Evolutionary conservation across 208 protist species (phyloP).

Genomic region (Jaenimonas drosophilae): DNA sequence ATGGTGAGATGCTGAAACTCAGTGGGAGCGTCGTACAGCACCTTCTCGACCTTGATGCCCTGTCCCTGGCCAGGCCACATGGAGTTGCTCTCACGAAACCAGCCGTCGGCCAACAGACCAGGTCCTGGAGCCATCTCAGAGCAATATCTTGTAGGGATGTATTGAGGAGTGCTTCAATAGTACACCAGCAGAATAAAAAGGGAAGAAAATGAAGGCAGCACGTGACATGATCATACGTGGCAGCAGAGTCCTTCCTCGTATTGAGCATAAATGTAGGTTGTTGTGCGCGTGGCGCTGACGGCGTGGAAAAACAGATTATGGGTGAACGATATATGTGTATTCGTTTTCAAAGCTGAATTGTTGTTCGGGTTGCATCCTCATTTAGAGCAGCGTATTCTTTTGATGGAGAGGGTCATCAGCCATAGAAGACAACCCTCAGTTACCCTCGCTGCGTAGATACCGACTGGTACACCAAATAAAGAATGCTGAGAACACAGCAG

Average conservation of each 20-base stretch:
- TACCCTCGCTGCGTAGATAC: not conserved
- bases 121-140: constrained; percentile 39
- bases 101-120: constrained; percentile 69
- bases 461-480: constrained; percentile 3
- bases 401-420: not conserved
- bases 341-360: not conserved
- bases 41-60: constrained; percentile 81
- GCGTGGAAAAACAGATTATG: not conserved
- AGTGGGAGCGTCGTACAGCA: constrained; percentile 72
- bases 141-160: not conserved
- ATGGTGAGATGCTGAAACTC: constrained; percentile 85
- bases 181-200: constrained; percentile 4
- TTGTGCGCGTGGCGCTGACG: not conserved
- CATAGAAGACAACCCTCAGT: not conserved
- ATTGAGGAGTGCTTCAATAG: not conserved
- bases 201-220: constrained; percentile 4
- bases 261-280: not conserved
- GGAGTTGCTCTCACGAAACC: constrained; percentile 84
- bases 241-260: not conserved
- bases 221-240: not conserved
- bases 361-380: not conserved
- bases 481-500: constrained; percentile 5
- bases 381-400: not conserved
- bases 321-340: constrained; percentile 2
- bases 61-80: constrained; percentile 88